A percentile compares a stretch with the other conserved stretches of the same genome.
phyloP scores from a whole-genome alignment of 176 grass and related monocot species.

The Triticum turgidum region DNA sequence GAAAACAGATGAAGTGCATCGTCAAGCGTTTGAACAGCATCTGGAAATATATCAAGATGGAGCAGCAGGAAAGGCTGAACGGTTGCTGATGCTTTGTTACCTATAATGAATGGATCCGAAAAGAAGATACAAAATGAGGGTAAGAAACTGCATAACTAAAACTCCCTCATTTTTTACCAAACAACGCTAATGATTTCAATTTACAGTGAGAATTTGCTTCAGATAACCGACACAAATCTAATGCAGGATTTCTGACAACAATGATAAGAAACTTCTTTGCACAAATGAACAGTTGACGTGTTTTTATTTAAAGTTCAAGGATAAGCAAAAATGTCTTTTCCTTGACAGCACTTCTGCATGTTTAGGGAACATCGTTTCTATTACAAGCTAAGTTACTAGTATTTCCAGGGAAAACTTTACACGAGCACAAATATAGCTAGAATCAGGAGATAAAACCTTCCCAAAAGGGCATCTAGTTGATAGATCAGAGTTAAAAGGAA shows the following conservation, averaged over 20 bases:
- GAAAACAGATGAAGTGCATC: conserved; percentile 82
- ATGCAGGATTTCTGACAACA: neutral
- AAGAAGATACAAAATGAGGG: conserved; percentile 16
- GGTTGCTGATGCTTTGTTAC: conserved; percentile 80
- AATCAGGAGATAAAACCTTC: neutral
- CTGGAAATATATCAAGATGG: conserved; percentile 95
- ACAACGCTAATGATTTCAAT: neutral
- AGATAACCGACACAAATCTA: neutral
- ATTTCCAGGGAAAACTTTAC: neutral
- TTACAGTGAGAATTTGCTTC: neutral
- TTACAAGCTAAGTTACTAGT: neutral
- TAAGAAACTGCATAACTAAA: neutral
- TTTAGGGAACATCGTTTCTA: conserved; percentile 1
- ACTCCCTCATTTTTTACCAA: neutral
- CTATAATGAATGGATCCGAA: conserved; percentile 41
- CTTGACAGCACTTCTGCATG: neutral
- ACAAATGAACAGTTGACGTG: neutral
- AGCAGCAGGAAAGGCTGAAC: conserved; percentile 88
- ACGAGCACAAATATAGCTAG: neutral
- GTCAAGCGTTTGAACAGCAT: conserved; percentile 65
- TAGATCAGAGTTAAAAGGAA: neutral
- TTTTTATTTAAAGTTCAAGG: neutral
- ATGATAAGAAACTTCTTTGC: neutral
- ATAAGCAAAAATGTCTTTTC: neutral
- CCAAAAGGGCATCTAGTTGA: neutral